Conservation (phyloP, 768 basidiomycete species). For the Filobasidium wieringae region DNA sequence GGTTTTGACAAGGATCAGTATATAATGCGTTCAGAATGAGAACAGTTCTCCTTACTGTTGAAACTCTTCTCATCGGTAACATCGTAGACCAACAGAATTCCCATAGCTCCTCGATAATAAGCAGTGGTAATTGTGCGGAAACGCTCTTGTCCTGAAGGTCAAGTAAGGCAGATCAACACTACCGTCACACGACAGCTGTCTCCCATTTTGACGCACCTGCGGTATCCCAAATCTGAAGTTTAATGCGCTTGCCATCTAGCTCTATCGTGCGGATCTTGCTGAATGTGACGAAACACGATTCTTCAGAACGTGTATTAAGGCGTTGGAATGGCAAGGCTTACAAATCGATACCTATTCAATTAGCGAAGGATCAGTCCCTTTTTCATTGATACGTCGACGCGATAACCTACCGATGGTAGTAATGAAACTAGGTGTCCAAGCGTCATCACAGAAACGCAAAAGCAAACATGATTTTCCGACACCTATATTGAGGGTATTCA, state of each 20-base stretch:
- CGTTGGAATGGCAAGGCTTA: neutral
- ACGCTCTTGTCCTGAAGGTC: conserved; percentile 78
- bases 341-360: conserved; percentile 10
- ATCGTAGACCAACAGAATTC: conserved; percentile 93
- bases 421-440: conserved; percentile 98
- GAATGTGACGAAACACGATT: neutral
- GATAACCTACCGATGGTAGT: conserved; percentile 76
- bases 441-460: conserved; percentile 82
- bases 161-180: neutral
- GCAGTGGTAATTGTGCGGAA: conserved; percentile 99
- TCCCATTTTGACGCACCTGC: conserved; percentile 47
- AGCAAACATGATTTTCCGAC: conserved; percentile 77
- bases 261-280: conserved; percentile 84
- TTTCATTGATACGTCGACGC: neutral
- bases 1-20: neutral
- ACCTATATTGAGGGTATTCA: conserved; percentile 45
- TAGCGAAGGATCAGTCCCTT: neutral
- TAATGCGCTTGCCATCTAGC: conserved; percentile 92
- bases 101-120: conserved; percentile 98
- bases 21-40: neutral
- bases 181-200: neutral
- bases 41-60: conserved; percentile 59
- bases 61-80: conserved; percentile 81
- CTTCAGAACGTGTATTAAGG: neutral
- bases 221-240: conserved; percentile 99